Conservation (phyloP, 805 yeast genomes). For the Pichia phayaonensis region DNA sequence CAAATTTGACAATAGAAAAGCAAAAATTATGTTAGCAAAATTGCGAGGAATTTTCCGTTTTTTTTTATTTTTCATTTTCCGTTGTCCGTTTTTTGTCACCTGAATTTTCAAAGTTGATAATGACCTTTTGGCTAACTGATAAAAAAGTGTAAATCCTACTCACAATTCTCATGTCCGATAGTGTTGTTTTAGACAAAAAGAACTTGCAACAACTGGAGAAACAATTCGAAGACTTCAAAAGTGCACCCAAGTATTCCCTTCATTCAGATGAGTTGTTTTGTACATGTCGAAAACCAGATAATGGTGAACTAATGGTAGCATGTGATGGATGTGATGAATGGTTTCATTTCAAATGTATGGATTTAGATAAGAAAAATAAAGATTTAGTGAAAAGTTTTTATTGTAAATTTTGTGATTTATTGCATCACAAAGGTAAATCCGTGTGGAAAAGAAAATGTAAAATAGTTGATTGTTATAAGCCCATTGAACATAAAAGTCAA, state of each 20-base stretch:
- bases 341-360: conserved; percentile 82
- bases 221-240: conserved; percentile 22
- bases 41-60: too few relatives aligned
- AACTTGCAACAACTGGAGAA: conserved; percentile 19
- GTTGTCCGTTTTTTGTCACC: too few relatives aligned
- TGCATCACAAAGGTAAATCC: conserved; percentile 41
- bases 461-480: conserved; percentile 44
- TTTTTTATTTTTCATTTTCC: too few relatives aligned
- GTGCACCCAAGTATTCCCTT: conserved; percentile 33
- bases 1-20: too few relatives aligned
- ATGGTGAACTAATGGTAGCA: conserved; percentile 81
- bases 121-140: too few relatives aligned
- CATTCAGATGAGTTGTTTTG: conserved; percentile 61
- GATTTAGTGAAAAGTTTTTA: conserved; percentile 55
- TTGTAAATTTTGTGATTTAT: conserved; percentile 63
- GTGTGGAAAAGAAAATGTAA: conserved; percentile 76
- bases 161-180: not conserved
- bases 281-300: conserved; percentile 69
- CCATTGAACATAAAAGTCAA: conserved; percentile 48
- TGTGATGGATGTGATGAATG: conserved; percentile 95
- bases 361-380: conserved; percentile 41
- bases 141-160: not conserved
- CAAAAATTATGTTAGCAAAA: too few relatives aligned
- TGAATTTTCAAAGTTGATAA: too few relatives aligned
- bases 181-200: conserved; percentile 1